Evolutionary conservation across 495 filamentous ascomycete species (phyloP), one percentile per base, ranked within the genome.

Genomic region (Penicillium flavigenum): DNA sequence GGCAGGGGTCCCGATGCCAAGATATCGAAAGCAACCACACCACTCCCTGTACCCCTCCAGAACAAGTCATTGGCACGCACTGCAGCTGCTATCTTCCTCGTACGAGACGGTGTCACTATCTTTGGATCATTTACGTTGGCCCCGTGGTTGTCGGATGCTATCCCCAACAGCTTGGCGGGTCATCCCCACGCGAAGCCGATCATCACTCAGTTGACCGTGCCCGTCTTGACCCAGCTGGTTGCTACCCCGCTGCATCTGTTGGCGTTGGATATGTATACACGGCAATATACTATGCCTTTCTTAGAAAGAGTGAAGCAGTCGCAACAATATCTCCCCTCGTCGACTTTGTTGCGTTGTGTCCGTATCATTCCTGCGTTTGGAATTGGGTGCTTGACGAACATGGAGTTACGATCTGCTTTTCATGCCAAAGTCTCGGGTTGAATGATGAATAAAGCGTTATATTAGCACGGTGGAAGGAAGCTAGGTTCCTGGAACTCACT

Each of bases 71-170:
- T 62, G 7, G 60, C 68, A 4, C 56, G 49, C 26, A 51, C 65
- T 5, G 68, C 64, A 5, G 65, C 64, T 19, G 62, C 63, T 29
- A 59, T 67, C 2, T 94, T 96, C 72, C 80, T 88, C 0, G 11
- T 72, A 16, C 71, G 73, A 16, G 73, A 76, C 47, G 61, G 64
- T 38, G 60, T 73, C 0, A 76, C 73, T 12, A 74, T 76, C 31
- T 74, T 69, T 44, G 72, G 70, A 0, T 76, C 68, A 0, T 76
- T 76, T 17, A 74, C 69, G 4, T 64, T 76, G 17, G 67, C 71
- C 0, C 64, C 67, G 0, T 57, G 52, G 24, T 48, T 66, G 16
- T 60, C 69, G 9, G 53, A 45, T 0, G 53, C 52, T 3, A 66
- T 74, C 47, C 72, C 72, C 7, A 63, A 72, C 34, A 43, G 48